Conservation (phyloP, 352 stramenopile species). For the Phytophthora uliginosa region DNA sequence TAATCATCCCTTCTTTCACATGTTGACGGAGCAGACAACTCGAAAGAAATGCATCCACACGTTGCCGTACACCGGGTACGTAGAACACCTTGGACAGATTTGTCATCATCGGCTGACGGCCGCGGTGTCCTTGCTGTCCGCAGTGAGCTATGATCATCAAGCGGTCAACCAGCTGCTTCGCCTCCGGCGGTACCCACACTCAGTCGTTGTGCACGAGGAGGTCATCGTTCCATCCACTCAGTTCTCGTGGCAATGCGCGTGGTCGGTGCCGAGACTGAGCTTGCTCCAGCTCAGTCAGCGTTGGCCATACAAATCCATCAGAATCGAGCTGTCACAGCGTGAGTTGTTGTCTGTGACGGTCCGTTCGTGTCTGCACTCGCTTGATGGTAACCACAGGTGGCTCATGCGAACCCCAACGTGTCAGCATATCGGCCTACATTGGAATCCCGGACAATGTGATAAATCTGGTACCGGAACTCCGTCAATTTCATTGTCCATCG, state of each 20-base stretch:
- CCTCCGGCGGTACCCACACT: background rate
- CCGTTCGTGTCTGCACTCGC: background rate
- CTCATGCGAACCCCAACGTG: background rate
- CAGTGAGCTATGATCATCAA: background rate
- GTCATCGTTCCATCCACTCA: background rate
- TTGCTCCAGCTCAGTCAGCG: background rate
- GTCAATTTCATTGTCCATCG: constrained; percentile 2
- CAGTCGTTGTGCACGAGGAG: background rate
- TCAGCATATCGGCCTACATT: constrained; percentile 5
- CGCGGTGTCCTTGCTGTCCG: background rate
- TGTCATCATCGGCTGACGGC: constrained; percentile 3
- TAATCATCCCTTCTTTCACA: too few species aligned
- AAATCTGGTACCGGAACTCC: background rate
- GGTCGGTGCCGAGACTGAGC: background rate
- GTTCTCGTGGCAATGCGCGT: background rate
- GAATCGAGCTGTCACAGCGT: background rate
- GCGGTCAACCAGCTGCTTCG: background rate
- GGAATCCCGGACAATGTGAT: background rate
- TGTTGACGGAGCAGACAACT: too few species aligned
- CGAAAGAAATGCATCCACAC: too few species aligned
- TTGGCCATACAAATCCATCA: constrained; percentile 1
- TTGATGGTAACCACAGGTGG: background rate
- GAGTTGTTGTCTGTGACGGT: too few species aligned
- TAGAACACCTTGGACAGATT: too few species aligned
- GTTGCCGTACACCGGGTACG: too few species aligned